Percentiles rank a stretch among this genome's conserved stretches.
Evolutionary conservation across 73 alveolate genomes (phyloP).

Genomic region (Paraurostyla sp.): DNA sequence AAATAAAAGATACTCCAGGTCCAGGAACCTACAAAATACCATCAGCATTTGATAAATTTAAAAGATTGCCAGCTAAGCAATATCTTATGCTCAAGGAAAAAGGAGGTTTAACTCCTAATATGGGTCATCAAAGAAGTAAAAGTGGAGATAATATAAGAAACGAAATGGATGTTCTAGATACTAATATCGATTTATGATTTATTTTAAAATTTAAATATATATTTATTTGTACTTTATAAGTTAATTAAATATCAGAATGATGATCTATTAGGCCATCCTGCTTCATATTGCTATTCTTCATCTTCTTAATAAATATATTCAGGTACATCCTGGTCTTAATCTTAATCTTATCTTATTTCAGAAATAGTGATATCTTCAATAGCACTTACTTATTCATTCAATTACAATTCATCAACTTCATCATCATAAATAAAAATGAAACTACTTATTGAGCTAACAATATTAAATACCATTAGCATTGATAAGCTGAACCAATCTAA

Average conservation of each 20-base stretch:
- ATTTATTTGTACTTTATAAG: background rate
- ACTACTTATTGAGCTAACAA: background rate
- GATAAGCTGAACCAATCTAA: background rate
- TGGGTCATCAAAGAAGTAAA: slow-evolving; percentile 16
- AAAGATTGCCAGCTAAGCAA: slow-evolving; percentile 61
- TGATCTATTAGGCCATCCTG: too few species aligned
- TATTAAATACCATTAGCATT: background rate
- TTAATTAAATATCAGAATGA: background rate
- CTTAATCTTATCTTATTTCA: background rate
- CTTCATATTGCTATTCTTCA: too few species aligned
- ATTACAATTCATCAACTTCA: background rate
- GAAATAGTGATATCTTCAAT: background rate
- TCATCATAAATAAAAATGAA: background rate
- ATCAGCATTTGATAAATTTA: slow-evolving; percentile 72
- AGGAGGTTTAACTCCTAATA: slow-evolving; percentile 35
- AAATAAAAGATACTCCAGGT: slow-evolving; percentile 74
- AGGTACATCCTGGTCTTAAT: background rate
- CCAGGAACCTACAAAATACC: slow-evolving; percentile 79
- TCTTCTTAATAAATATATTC: background rate
- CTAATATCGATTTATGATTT: background rate
- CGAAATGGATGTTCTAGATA: slow-evolving; percentile 7
- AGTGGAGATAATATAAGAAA: background rate
- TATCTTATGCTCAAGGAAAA: background rate
- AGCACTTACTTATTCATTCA: background rate
- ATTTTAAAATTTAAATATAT: background rate